phyloP scores from a whole-genome alignment of 257 asterid genomes.

The Nicotiana benthamiana region DNA sequence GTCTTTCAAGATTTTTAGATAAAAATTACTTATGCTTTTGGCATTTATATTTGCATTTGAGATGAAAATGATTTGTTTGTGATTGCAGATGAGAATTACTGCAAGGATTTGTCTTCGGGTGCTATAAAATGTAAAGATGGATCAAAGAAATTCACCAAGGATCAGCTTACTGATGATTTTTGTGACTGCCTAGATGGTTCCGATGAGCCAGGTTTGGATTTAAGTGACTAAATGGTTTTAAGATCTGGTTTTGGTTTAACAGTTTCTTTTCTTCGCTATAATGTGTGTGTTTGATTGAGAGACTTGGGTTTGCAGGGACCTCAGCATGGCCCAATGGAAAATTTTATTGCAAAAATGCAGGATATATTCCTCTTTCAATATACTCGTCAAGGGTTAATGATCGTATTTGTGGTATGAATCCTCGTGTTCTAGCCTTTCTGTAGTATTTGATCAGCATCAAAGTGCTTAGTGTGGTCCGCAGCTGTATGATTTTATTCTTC shows the following conservation, averaged over 20 bases:
- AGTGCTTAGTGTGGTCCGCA: neutral
- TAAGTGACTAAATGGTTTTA: neutral
- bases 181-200: conserved; percentile 96
- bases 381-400: conserved; percentile 91
- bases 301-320: conserved; percentile 61
- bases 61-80: neutral
- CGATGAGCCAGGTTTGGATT: conserved; percentile 75
- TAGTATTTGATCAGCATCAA: neutral
- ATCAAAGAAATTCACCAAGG: conserved; percentile 48
- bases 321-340: conserved; percentile 91
- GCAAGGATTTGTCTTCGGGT: conserved; percentile 33
- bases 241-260: neutral
- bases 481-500: neutral
- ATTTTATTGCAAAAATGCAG: conserved; percentile 81
- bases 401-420: conserved; percentile 77
- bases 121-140: conserved; percentile 84
- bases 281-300: neutral
- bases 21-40: neutral
- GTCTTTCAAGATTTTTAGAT: neutral
- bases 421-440: neutral
- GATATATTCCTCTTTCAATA: conserved; percentile 56
- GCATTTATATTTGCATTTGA: neutral
- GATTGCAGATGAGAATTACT: conserved; percentile 64
- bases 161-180: conserved; percentile 86
- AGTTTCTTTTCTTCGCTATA: neutral